Conservation (phyloP, 2,329 filamentous ascomycete genomes). For the Penicillium sp. region DNA sequence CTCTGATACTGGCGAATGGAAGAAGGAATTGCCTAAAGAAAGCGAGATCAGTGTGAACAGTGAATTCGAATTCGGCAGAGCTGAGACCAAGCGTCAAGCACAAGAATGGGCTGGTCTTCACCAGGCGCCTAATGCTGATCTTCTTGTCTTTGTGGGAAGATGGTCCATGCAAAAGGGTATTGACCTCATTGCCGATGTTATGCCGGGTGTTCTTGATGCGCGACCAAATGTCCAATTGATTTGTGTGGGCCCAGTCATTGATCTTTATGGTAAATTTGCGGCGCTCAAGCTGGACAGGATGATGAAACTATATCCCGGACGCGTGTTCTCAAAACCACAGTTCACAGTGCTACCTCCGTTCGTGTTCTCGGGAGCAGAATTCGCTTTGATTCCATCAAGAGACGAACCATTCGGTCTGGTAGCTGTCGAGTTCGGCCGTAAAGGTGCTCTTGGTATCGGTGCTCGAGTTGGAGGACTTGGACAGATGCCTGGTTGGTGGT, state of each 20-base stretch:
- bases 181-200: constrained; percentile 67
- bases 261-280: constrained; percentile 68
- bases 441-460: constrained; percentile 67
- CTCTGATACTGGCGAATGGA: constrained; percentile 63
- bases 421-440: constrained; percentile 67
- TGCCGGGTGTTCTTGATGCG: constrained; percentile 62
- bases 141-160: constrained; percentile 68
- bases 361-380: constrained; percentile 68
- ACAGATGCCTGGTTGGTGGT: constrained; percentile 74
- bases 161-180: constrained; percentile 71
- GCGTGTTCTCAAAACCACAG: constrained; percentile 68
- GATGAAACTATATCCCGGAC: constrained; percentile 65
- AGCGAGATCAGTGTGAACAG: constrained; percentile 54
- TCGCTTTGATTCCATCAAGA: constrained; percentile 66
- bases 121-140: constrained; percentile 61
- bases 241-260: constrained; percentile 64
- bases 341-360: constrained; percentile 67
- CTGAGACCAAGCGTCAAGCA: constrained; percentile 58
- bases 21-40: constrained; percentile 53
- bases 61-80: constrained; percentile 55
- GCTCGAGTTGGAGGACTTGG: constrained; percentile 66
- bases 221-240: constrained; percentile 62
- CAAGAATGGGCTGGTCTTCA: constrained; percentile 68
- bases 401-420: constrained; percentile 70
- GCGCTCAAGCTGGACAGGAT: constrained; percentile 64